These are phyloP conservation scores for Tylopilus subfusipes DNA, from an alignment of 768 basidiomycete genomes.

Conservation along the genomic window DNA sequence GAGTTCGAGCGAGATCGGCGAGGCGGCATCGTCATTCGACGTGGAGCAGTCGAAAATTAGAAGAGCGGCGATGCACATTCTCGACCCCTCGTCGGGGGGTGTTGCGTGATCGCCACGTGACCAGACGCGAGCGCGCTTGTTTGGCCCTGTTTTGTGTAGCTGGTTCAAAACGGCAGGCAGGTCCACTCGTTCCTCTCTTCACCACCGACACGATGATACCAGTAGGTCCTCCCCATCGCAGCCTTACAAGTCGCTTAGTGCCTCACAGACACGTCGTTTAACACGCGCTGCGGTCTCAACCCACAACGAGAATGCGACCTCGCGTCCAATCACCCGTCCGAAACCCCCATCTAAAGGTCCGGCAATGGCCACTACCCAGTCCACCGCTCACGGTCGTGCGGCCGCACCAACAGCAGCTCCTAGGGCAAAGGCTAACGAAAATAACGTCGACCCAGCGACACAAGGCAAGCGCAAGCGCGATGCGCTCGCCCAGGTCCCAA, in stretches of 20 bases:
- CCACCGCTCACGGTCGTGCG: slow-evolving; percentile 39
- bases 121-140: slow-evolving; percentile 36
- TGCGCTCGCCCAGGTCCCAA: slow-evolving; percentile 67
- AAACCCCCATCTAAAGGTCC: slow-evolving; percentile 47
- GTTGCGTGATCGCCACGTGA: slow-evolving; percentile 28
- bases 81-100: slow-evolving; percentile 21
- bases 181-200: slow-evolving; percentile 34
- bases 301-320: slow-evolving; percentile 67
- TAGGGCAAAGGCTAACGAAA: slow-evolving; percentile 34
- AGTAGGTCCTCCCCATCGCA: slow-evolving; percentile 27
- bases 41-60: not conserved
- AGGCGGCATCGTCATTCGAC: slow-evolving; percentile 8
- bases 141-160: slow-evolving; percentile 36
- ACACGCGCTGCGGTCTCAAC: slow-evolving; percentile 52
- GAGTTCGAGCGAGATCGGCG: slow-evolving; percentile 33
- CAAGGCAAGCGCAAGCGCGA: slow-evolving; percentile 73
- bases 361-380: slow-evolving; percentile 34
- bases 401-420: slow-evolving; percentile 40
- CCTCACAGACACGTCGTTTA: slow-evolving; percentile 57
- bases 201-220: slow-evolving; percentile 38
- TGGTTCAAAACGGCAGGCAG: slow-evolving; percentile 36
- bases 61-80: not conserved
- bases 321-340: slow-evolving; percentile 59
- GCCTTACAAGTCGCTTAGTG: not conserved
- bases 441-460: slow-evolving; percentile 44